phyloP scores from a whole-genome alignment of 2,329 filamentous ascomycete species.

The Fonsecaea pugnacius region DNA sequence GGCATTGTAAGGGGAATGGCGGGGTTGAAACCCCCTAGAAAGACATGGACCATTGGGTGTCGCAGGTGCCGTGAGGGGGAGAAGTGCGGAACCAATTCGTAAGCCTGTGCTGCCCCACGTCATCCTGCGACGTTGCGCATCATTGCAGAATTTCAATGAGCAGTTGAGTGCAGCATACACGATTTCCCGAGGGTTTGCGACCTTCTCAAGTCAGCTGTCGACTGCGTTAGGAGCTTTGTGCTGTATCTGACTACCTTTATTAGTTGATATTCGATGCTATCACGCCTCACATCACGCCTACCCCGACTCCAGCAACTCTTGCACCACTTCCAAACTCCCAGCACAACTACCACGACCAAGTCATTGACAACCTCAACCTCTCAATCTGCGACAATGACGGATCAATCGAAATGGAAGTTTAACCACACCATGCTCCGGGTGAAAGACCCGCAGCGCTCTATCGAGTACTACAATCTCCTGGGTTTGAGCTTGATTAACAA shows the following conservation, averaged over 20 bases:
- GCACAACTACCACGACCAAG: slow-evolving; percentile 7
- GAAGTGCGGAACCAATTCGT: slow-evolving; percentile 7
- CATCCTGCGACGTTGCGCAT: slow-evolving; percentile 7
- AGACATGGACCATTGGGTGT: not conserved
- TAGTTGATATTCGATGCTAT: slow-evolving; percentile 16
- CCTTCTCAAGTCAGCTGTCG: not conserved
- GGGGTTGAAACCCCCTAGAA: not conserved
- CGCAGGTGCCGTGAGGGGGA: slow-evolving; percentile 15
- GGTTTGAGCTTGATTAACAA: slow-evolving; percentile 84
- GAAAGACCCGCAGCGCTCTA: slow-evolving; percentile 68
- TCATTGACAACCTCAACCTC: slow-evolving; percentile 7
- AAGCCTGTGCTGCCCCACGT: slow-evolving; percentile 10
- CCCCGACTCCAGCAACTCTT: slow-evolving; percentile 20
- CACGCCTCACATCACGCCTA: slow-evolving; percentile 12
- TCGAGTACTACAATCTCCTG: slow-evolving; percentile 93
- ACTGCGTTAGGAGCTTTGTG: not conserved
- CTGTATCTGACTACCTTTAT: not conserved
- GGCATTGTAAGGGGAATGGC: not conserved
- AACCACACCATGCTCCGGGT: slow-evolving; percentile 79
- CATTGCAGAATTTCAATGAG: slow-evolving; percentile 6
- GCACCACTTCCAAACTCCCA: slow-evolving; percentile 16
- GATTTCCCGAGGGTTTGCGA: not conserved
- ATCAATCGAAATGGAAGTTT: slow-evolving; percentile 63
- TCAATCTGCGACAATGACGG: slow-evolving; percentile 34
- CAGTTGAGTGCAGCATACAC: not conserved